phyloP scores from a whole-genome alignment of 1,284 basidiomycete species.

The Austroboletus niveus region DNA sequence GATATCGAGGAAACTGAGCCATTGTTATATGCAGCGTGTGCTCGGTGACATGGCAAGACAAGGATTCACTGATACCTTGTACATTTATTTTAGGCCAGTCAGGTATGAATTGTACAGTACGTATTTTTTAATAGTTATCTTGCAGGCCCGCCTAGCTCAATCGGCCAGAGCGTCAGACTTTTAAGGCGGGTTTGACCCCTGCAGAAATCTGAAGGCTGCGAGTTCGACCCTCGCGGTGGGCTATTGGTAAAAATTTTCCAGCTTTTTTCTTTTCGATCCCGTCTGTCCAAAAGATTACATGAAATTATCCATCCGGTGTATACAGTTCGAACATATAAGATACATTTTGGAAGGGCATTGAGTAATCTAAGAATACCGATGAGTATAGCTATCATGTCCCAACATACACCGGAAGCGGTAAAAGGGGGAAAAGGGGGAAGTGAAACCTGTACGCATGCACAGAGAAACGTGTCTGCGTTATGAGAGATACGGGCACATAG shows the following conservation, averaged over 20 bases:
- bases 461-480: slow-evolving; percentile 5
- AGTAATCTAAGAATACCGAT: slow-evolving; percentile 24
- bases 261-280: slow-evolving; percentile 37
- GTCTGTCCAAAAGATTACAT: too few relatives aligned
- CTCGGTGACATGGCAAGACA: slow-evolving; percentile 1
- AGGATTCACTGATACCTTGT: too few relatives aligned
- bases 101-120: neutral
- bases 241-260: slow-evolving; percentile 74
- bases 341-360: slow-evolving; percentile 14
- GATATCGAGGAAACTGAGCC: neutral
- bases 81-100: neutral
- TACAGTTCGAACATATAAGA: slow-evolving; percentile 7
- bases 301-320: neutral
- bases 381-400: slow-evolving; percentile 14
- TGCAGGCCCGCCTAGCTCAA: slow-evolving; percentile 80
- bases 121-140: neutral
- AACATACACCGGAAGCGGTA: slow-evolving; percentile 16
- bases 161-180: slow-evolving; percentile 86
- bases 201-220: slow-evolving; percentile 87
- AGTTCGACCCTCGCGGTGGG: slow-evolving; percentile 91
- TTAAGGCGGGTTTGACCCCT: slow-evolving; percentile 55
- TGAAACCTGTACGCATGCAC: slow-evolving; percentile 16
- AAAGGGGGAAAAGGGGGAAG: slow-evolving; percentile 3
- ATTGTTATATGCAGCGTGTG: slow-evolving; percentile 5
- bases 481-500: slow-evolving; percentile 12